A percentile compares a stretch with the other conserved stretches of the same genome.
Conservation (phyloP, 2,329 filamentous ascomycete genomes). For the Berkeleyomyces rouxiae region DNA sequence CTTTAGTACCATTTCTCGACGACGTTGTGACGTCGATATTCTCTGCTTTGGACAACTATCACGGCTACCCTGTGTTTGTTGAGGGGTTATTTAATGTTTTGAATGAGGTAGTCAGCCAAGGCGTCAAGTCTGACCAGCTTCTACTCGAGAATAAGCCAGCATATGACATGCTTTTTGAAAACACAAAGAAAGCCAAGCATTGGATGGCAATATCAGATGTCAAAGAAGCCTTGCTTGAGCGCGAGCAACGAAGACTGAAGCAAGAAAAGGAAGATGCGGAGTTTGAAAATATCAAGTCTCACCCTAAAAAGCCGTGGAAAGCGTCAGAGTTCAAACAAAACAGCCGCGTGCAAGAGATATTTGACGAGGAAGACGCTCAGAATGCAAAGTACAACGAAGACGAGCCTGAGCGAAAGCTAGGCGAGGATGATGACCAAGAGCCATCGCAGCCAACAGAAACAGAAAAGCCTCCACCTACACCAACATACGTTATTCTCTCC, state of each 20-base stretch:
- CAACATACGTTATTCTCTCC: constrained; percentile 65
- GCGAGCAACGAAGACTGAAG: constrained; percentile 20
- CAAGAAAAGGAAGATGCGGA: constrained; percentile 24
- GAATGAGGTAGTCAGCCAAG: constrained; percentile 68
- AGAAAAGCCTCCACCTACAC: constrained; percentile 51
- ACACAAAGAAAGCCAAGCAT: constrained; percentile 25
- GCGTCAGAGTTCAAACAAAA: constrained; percentile 2
- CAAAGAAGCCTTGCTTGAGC: constrained; percentile 45
- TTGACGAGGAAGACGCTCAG: constrained; percentile 16
- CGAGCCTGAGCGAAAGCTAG: constrained; percentile 14
- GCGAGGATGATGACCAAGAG: constrained; percentile 20
- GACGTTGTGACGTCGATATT: constrained; percentile 87
- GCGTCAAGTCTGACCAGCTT: constrained; percentile 41
- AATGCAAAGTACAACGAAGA: constrained; percentile 15
- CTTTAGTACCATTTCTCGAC: constrained; percentile 72
- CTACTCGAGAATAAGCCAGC: constrained; percentile 26
- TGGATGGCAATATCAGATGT: constrained; percentile 29
- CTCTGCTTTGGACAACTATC: constrained; percentile 81
- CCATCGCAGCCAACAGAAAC: constrained; percentile 21
- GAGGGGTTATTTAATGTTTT: constrained; percentile 73
- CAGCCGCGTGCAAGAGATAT: constrained; percentile 12
- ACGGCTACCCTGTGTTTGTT: constrained; percentile 76
- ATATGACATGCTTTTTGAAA: constrained; percentile 22
- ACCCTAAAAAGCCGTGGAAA: constrained; percentile 23
- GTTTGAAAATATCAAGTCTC: constrained; percentile 19